Evolutionary conservation across 2,329 filamentous ascomycete genomes (phyloP), one percentile per base, ranked within the genome.

Genomic region (Chaetomium strumarium): DNA sequence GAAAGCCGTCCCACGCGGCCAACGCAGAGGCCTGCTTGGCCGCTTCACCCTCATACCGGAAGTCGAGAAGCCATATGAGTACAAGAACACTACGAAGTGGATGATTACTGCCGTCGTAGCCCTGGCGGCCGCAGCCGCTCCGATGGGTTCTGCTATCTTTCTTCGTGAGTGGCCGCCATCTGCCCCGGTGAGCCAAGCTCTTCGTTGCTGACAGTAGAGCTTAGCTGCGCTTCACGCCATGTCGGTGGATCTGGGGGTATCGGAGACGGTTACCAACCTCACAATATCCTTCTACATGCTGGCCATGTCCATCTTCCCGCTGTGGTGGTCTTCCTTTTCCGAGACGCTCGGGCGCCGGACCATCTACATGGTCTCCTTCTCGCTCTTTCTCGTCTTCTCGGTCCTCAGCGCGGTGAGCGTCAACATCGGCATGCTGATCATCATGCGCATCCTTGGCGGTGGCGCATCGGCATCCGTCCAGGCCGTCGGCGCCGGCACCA

Each of bases 311-410:
- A 88, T 93, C 41, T 92, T 90, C 60, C 89, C 89, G 0, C 75
- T 95, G 0, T 93, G 88, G 88, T 93, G 87, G 87, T 89, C 85
- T 1, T 85, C 84, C 1, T 90, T 93, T 63, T 89, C 85, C 9
- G 89, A 93, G 61, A 75, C 74, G 1, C 69, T 81, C 1, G 89
- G 89, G 12, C 80, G 89, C 38, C 80, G 89, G 19, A 84, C 82
- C n/a, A 86, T 95, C 60, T 93, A 92, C 65, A 69, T 95, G 31
- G 70, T 79, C 33, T 90, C 86, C 0, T 93, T 93, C 66, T 66
- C 75, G 19, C 71, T 92, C 13, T 91, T 89, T 63, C 72, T 84
- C 49, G 56, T 91, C 37, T 92, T 87, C 70, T 84, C 83, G 47
- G 71, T 86, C 14, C 72, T 89, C 38, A 82, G 80, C 47, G 88